These are phyloP conservation scores for Dioszegia aurantiaca DNA, from an alignment of 768 basidiomycete genomes.

Conservation along the genomic window DNA sequence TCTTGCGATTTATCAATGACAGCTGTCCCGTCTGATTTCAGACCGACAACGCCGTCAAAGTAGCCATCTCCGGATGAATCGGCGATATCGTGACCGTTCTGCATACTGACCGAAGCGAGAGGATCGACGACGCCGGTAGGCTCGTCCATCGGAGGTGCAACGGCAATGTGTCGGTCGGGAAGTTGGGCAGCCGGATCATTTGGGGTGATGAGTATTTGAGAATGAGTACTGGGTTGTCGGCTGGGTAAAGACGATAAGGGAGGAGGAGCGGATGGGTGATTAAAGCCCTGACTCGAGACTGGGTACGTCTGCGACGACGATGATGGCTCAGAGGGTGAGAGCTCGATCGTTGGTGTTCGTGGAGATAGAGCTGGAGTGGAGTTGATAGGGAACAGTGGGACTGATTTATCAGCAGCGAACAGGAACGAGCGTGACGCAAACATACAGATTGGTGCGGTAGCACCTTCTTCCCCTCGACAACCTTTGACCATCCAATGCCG, in stretches of 20 bases:
- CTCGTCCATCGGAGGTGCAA: slow-evolving; percentile 23
- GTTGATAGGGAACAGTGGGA: slow-evolving; percentile 38
- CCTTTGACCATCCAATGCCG: slow-evolving; percentile 53
- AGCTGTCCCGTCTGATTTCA: slow-evolving; percentile 37
- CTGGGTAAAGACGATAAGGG: slow-evolving; percentile 26
- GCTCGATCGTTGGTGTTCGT: slow-evolving; percentile 23
- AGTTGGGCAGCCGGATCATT: slow-evolving; percentile 24
- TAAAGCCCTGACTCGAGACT: slow-evolving; percentile 21
- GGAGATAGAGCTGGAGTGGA: slow-evolving; percentile 34
- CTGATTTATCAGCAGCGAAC: slow-evolving; percentile 18
- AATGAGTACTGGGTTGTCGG: slow-evolving; percentile 29
- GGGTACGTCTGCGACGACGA: not conserved
- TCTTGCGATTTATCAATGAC: slow-evolving; percentile 21
- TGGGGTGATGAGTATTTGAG: slow-evolving; percentile 40
- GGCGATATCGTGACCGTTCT: slow-evolving; percentile 2
- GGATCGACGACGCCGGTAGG: slow-evolving; percentile 27
- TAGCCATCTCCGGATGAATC: slow-evolving; percentile 27
- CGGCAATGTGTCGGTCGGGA: slow-evolving; percentile 7
- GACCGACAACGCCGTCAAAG: slow-evolving; percentile 44
- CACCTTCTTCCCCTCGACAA: slow-evolving; percentile 47
- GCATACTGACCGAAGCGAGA: not conserved
- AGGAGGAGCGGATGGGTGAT: slow-evolving; percentile 33
- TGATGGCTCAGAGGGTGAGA: slow-evolving; percentile 14
- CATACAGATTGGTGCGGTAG: slow-evolving; percentile 43
- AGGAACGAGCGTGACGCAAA: not conserved